Base-by-base conservation (phyloP, 306 rosid species). In the Malus orientalis region DNA sequence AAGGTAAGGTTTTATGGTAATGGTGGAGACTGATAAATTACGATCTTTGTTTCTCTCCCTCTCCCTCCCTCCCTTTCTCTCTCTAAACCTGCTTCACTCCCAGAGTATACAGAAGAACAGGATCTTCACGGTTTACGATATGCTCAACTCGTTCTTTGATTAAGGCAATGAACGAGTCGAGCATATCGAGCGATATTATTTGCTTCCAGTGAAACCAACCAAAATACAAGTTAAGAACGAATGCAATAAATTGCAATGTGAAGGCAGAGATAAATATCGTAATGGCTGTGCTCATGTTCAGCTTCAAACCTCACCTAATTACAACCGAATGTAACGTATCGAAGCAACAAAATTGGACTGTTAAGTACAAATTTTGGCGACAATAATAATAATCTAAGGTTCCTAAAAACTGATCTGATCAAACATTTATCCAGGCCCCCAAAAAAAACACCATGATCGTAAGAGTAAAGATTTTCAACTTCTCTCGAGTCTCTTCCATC, bases 81-180 rank as follows among this genome's bases (percentile, higher is more conserved):
- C 47, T 45, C 42, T 59, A 8, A 23, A 23, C 25, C 23, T 23
- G 55, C 79, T 58, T 77, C 87, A 27, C 75, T 86, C 68, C 95
- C 90, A 1, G 84, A 84, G 55, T 92, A 96, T 94, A 95, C 98
- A 38, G 96, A 92, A 79, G 92, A 94, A 84, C 87, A 92, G 74
- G 90, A 95, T 77, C 92, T 89, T 87, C 8, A 36, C 40, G 1
- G 40, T 36, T 36, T 36, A 36, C 40, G 0, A 36, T 6, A 38
- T 38, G 42, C 42, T 38, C 42, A 2, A 38, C 42, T 38, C 42
- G 10, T 36, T 36, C 2, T 14, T 47, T 47, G 19, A 47, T 16
- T 47, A 47, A 16, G 54, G 7, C 54, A 3, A 47, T 14, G 6
- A 47, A 47, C 7, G 2, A 47, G 2, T 47, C 54, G 19, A 15